phyloP scores from a whole-genome alignment of 73 alveolate genomes.

The Tetrahymena malaccensis region DNA sequence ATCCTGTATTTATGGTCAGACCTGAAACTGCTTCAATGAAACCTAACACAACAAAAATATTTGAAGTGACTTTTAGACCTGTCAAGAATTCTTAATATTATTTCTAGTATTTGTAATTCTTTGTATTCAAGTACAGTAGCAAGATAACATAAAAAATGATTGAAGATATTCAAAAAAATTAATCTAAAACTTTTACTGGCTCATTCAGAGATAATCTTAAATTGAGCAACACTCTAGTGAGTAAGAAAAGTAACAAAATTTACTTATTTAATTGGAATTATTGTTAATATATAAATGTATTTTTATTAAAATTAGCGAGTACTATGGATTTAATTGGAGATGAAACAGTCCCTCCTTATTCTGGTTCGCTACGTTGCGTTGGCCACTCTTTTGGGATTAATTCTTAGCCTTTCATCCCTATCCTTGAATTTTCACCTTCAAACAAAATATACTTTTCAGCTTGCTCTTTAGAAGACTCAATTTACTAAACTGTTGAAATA shows the following conservation, averaged over 20 bases:
- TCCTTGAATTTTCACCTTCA: slow-evolving; percentile 81
- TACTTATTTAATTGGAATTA: too few species aligned
- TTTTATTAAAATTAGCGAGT: not conserved
- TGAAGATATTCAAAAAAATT: slow-evolving; percentile 14
- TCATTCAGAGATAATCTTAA: not conserved
- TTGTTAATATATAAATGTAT: too few species aligned
- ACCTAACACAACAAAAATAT: slow-evolving; percentile 17
- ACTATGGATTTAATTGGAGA: not conserved
- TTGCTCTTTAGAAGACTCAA: slow-evolving; percentile 87
- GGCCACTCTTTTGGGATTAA: slow-evolving; percentile 97
- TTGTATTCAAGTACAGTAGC: slow-evolving; percentile 20
- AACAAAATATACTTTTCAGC: slow-evolving; percentile 89
- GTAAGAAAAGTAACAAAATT: not conserved
- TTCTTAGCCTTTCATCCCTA: slow-evolving; percentile 92
- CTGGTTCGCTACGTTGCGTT: slow-evolving; percentile 64
- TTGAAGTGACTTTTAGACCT: slow-evolving; percentile 30
- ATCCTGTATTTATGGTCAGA: slow-evolving; percentile 22
- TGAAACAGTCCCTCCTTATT: slow-evolving; percentile 64
- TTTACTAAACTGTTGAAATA: slow-evolving; percentile 88
- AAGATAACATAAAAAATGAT: slow-evolving; percentile 15
- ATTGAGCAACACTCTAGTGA: slow-evolving; percentile 18
- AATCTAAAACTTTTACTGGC: not conserved
- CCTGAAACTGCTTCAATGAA: slow-evolving; percentile 36
- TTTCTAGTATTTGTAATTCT: slow-evolving; percentile 16
- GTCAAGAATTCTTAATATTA: slow-evolving; percentile 28